phyloP scores from a whole-genome alignment of 495 filamentous ascomycete genomes.

The Trichoderma asperelloides region DNA sequence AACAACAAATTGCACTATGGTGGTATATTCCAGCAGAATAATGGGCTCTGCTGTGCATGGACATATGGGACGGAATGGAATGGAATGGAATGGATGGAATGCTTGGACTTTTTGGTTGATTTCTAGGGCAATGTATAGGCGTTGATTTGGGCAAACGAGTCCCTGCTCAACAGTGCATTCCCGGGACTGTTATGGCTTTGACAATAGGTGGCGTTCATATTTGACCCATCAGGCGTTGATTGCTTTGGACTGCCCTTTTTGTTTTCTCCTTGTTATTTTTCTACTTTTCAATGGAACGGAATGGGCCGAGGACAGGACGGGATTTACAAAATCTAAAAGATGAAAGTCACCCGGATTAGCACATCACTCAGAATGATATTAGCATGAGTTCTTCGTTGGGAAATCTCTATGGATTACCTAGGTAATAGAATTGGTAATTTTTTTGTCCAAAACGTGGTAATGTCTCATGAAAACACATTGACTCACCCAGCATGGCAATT shows the following conservation, averaged over 20 bases:
- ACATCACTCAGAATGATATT: slow-evolving; percentile 5
- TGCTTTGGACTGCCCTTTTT: neutral
- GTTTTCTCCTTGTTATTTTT: slow-evolving; percentile 1
- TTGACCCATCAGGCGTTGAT: neutral
- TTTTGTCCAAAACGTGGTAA: neutral
- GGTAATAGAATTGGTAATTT: slow-evolving; percentile 6
- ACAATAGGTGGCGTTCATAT: neutral
- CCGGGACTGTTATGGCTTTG: slow-evolving; percentile 1
- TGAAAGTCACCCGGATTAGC: neutral
- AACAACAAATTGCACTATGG: slow-evolving; percentile 4
- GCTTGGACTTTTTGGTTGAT: neutral
- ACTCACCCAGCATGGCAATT: neutral
- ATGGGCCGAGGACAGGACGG: neutral
- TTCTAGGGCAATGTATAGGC: neutral
- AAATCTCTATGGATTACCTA: neutral
- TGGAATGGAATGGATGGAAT: neutral
- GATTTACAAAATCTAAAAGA: neutral
- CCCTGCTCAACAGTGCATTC: neutral
- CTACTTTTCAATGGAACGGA: slow-evolving; percentile 6
- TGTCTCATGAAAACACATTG: neutral
- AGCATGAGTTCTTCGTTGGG: neutral
- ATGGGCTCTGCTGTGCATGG: neutral
- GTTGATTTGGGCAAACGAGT: neutral
- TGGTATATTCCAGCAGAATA: neutral
- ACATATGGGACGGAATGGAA: neutral